A percentile compares a stretch with the other conserved stretches of the same genome.
Conservation (phyloP, 176 grass and related monocot species). For the Sorghum bicolor region Sorghum_bicolor_NCBIv3 NC_012874.2:66055501-66056000, state of each 20-base stretch:
- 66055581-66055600: neutral
- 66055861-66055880: too few species aligned
- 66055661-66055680: neutral
- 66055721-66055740: too few species aligned
- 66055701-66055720: constrained; percentile 8
- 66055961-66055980: neutral
- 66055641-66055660: neutral
- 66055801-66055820: too few species aligned
- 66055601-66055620: neutral
- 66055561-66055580: neutral
- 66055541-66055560: neutral
- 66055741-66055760: too few species aligned
- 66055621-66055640: neutral
- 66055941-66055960: too few species aligned
- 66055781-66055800: too few species aligned
- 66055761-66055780: too few species aligned
- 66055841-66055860: too few species aligned
- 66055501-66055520: neutral
- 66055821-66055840: too few species aligned
- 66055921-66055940: too few species aligned
- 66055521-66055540: neutral
- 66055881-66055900: too few species aligned
- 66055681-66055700: neutral
- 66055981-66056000: constrained; percentile 31
- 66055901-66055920: too few species aligned